phyloP scores from a whole-genome alignment of 306 rosid genomes.

The Mimosa pudica region DNA sequence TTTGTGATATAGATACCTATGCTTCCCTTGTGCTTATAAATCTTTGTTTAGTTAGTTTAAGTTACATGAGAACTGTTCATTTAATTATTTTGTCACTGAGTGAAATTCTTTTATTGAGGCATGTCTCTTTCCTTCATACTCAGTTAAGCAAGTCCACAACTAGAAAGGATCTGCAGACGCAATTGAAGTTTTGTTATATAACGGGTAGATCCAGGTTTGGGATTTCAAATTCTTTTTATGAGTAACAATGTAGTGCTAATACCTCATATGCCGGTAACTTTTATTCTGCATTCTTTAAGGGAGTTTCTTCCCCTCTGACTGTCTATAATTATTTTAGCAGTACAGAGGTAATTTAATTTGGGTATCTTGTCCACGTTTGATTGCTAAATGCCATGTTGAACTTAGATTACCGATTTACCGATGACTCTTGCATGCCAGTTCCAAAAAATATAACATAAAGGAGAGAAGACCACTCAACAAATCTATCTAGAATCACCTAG shows the following conservation, averaged over 20 bases:
- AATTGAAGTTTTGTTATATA: neutral
- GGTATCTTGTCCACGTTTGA: neutral
- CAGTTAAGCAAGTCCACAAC: neutral
- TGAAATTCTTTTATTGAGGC: constrained; percentile 1
- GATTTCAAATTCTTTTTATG: neutral
- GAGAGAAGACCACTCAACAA: too few relatives aligned
- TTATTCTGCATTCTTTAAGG: neutral
- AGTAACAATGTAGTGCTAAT: neutral
- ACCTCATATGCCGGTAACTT: neutral
- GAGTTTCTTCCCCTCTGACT: neutral
- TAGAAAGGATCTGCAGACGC: neutral
- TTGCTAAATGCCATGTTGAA: neutral
- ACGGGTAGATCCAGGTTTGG: constrained; percentile 13
- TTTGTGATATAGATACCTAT: constrained; percentile 45
- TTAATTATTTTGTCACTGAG: neutral
- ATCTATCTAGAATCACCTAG: too few relatives aligned
- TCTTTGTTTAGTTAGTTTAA: neutral
- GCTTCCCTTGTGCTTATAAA: constrained; percentile 28
- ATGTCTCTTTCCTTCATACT: neutral
- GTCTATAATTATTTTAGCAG: neutral
- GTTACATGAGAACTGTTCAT: constrained; percentile 9
- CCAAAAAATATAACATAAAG: too few relatives aligned
- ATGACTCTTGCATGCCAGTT: neutral
- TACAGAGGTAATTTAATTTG: neutral
- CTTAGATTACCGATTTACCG: neutral